Base-by-base conservation (phyloP, 345 rosid species). In the Arabis hirsuta region DNA sequence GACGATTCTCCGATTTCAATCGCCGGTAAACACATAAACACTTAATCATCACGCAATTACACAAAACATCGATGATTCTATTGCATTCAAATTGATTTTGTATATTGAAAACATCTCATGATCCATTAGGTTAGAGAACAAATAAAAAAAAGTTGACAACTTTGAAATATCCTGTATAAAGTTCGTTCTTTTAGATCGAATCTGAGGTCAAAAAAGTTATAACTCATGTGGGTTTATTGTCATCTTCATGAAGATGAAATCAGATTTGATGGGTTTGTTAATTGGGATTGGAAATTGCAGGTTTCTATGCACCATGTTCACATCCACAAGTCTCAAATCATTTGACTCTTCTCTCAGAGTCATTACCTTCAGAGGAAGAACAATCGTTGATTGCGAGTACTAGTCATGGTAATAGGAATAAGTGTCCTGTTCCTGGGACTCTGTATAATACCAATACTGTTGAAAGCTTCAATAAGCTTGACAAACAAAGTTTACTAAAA, bases 1-100 rank as follows among this genome's bases (percentile, higher is more conserved):
- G 97, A 92, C 65, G 97, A 95, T 81, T 95, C 98, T 69, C 96
- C 96, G 11, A 71, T 95, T 45, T 77, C 87, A 46, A 82, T 95
- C 80, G 74, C 90, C 27, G 98, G 98, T 95, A 81, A 50, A 38
- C 16, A 8, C 7, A 26, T 11, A 14, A 32, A 20, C 3, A 0
- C 1, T 11, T 1, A 47, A 38, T 48, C 16, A 38, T 48, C 16
- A 32, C 9, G 0, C 2, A 55, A 9, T 1, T 32, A 48, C 42
- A 43, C 53, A 45, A 3, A 1, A 6, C 27, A 32, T 57, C 36
- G 0, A 46, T 2, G 8, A 59, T 36, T 70, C 9, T 16, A 5
- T 22, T 60, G n/a, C 3, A 45, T 9, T 20, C 26, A 13, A 24
- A 45, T 46, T 46, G 48, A 47, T 38, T 38, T 59, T 53, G 47